These are phyloP conservation scores for Xerocomus potaroensis DNA, from an alignment of 768 basidiomycete genomes.

Conservation along the genomic window DNA sequence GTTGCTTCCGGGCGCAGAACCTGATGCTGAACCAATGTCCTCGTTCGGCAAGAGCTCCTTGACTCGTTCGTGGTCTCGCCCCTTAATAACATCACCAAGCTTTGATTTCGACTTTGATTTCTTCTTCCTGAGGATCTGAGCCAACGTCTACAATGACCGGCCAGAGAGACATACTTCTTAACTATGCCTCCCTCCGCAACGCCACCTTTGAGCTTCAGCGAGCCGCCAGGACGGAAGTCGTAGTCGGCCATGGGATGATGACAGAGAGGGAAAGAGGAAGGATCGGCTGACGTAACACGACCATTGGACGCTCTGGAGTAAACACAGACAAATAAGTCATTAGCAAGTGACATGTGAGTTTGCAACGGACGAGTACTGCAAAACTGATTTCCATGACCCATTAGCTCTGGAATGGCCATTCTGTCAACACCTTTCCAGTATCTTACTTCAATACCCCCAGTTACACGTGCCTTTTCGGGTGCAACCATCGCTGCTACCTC, in stretches of 20 bases:
- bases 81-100: constrained; percentile 41
- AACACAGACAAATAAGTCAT: constrained; percentile 25
- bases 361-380: background rate
- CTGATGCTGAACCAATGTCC: constrained; percentile 36
- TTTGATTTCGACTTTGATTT: constrained; percentile 70
- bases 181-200: constrained; percentile 73
- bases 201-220: constrained; percentile 86
- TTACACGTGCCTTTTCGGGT: constrained; percentile 68
- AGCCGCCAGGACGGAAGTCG: constrained; percentile 78
- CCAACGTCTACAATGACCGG: background rate
- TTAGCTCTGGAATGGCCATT: constrained; percentile 55
- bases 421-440: constrained; percentile 68
- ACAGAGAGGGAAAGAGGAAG: constrained; percentile 8
- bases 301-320: constrained; percentile 9
- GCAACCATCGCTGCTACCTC: constrained; percentile 55
- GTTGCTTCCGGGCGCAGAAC: constrained; percentile 52
- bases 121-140: constrained; percentile 61
- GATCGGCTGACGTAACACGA: constrained; percentile 30
- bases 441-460: constrained; percentile 69
- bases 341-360: background rate
- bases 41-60: constrained; percentile 53
- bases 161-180: constrained; percentile 61
- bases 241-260: constrained; percentile 68
- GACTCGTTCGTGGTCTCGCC: constrained; percentile 38
- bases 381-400: constrained; percentile 12